Percentiles rank a stretch among this genome's conserved stretches.
Evolutionary conservation across 2,329 filamentous ascomycete genomes (phyloP).

Genomic region (Hypomyces rosellus): DNA sequence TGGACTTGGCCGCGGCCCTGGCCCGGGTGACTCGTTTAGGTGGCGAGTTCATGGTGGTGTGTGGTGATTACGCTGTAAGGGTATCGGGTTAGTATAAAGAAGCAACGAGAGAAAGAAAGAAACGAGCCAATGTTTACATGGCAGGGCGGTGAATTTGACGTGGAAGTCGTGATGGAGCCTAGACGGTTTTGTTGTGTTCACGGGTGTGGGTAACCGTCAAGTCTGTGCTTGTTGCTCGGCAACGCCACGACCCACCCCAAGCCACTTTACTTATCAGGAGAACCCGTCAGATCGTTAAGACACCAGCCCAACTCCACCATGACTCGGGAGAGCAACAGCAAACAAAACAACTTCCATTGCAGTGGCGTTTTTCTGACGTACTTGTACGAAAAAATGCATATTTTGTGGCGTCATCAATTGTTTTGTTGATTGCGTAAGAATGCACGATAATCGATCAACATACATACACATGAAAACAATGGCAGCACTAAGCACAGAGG

Average conservation of each 20-base stretch:
- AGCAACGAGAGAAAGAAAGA: conserved; percentile 11
- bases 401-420: neutral
- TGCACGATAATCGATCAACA: neutral
- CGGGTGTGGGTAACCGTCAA: conserved; percentile 2
- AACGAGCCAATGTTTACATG: conserved; percentile 20
- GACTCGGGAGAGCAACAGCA: too few species aligned
- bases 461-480: neutral
- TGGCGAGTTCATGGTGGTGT: conserved; percentile 45
- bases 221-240: conserved; percentile 13
- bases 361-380: neutral
- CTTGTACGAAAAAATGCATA: neutral
- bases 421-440: neutral
- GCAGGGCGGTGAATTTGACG: conserved; percentile 16
- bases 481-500: neutral
- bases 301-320: too few species aligned
- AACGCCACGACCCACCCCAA: conserved; percentile 8
- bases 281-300: neutral
- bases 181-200: conserved; percentile 12
- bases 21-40: conserved; percentile 54
- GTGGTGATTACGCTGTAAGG: conserved; percentile 23
- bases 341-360: too few species aligned
- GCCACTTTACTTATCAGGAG: neutral
- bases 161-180: conserved; percentile 7
- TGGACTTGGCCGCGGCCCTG: conserved; percentile 37
- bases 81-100: conserved; percentile 10